Percentiles rank a stretch among this genome's conserved stretches.
phyloP scores from a whole-genome alignment of 495 filamentous ascomycete species.

The Tuber melanosporum region DNA sequence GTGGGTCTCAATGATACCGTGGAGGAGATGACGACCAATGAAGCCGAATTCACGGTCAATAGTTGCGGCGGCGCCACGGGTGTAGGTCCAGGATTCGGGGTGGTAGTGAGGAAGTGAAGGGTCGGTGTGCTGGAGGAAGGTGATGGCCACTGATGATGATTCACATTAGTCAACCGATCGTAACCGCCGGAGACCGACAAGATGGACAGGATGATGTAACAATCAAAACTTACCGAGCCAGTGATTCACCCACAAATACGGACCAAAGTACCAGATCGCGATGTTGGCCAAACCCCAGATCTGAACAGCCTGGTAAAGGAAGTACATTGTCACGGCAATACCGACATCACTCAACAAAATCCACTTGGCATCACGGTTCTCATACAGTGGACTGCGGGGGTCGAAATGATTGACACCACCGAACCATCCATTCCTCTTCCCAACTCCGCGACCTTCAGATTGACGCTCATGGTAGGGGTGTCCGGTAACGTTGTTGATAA shows the following conservation, averaged over 20 bases:
- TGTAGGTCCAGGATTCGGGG: constrained; percentile 70
- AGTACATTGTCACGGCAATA: constrained; percentile 52
- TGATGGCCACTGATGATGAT: constrained; percentile 61
- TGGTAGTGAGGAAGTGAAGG: constrained; percentile 78
- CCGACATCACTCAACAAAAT: constrained; percentile 81
- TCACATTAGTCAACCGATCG: constrained; percentile 6
- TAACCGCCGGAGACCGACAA: neutral
- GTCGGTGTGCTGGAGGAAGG: constrained; percentile 88
- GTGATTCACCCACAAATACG: constrained; percentile 98
- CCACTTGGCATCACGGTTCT: constrained; percentile 75
- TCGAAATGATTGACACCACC: constrained; percentile 91
- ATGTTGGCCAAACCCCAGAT: constrained; percentile 80
- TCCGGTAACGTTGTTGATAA: constrained; percentile 80
- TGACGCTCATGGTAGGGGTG: constrained; percentile 86
- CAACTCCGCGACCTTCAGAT: constrained; percentile 75
- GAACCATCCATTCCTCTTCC: constrained; percentile 76
- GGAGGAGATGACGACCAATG: constrained; percentile 76
- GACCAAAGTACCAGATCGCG: constrained; percentile 85
- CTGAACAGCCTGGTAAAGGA: constrained; percentile 57
- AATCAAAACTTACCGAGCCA: constrained; percentile 64
- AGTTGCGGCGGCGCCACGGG: constrained; percentile 76
- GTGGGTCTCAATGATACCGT: constrained; percentile 89
- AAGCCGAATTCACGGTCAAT: constrained; percentile 88
- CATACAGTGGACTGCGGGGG: constrained; percentile 79
- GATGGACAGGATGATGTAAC: neutral